Percentiles rank a stretch among this genome's conserved stretches.
Evolutionary conservation across 768 basidiomycete genomes (phyloP).

Genomic region (Calocybe gangraenosa): DNA sequence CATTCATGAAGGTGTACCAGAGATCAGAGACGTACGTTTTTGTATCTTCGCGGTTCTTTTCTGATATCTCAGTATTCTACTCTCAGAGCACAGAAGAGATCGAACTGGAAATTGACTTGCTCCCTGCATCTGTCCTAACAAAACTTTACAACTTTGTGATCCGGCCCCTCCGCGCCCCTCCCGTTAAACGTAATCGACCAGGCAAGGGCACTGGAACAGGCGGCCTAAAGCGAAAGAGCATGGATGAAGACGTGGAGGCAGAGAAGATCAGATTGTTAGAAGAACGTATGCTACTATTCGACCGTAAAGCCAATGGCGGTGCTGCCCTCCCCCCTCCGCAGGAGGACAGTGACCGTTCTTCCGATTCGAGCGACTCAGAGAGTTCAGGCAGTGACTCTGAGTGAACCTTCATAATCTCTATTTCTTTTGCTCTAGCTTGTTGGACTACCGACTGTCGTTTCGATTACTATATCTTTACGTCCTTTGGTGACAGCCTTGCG

Average conservation of each 20-base stretch:
- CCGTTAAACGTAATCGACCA: conserved; percentile 57
- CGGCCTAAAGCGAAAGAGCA: conserved; percentile 88
- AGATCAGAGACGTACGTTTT: conserved; percentile 81
- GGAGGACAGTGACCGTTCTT: conserved; percentile 68
- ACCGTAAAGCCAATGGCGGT: conserved; percentile 45
- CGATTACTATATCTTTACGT: conserved; percentile 6
- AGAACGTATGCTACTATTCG: conserved; percentile 81
- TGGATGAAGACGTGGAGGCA: conserved; percentile 95
- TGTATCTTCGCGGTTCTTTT: conserved; percentile 8
- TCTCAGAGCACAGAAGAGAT: conserved; percentile 92
- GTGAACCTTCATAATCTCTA: conserved; percentile 37
- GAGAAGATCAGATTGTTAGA: conserved; percentile 93
- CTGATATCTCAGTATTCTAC: conserved; percentile 13
- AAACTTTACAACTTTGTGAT: conserved; percentile 96
- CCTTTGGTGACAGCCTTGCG: no score
- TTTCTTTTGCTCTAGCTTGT: conserved; percentile 12
- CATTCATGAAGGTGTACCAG: conserved; percentile 91
- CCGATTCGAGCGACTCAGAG: conserved; percentile 75
- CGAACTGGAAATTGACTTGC: conserved; percentile 93
- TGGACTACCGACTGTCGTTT: conserved; percentile 14
- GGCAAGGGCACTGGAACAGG: conserved; percentile 86
- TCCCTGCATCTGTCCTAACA: conserved; percentile 82
- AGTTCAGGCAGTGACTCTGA: conserved; percentile 85
- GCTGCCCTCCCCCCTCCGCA: conserved; percentile 30
- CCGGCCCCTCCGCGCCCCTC: conserved; percentile 66